Percentiles rank a stretch among this genome's conserved stretches.
Evolutionary conservation across 1,284 basidiomycete genomes (phyloP).

Genomic region (Wolfiporia cocos): DNA sequence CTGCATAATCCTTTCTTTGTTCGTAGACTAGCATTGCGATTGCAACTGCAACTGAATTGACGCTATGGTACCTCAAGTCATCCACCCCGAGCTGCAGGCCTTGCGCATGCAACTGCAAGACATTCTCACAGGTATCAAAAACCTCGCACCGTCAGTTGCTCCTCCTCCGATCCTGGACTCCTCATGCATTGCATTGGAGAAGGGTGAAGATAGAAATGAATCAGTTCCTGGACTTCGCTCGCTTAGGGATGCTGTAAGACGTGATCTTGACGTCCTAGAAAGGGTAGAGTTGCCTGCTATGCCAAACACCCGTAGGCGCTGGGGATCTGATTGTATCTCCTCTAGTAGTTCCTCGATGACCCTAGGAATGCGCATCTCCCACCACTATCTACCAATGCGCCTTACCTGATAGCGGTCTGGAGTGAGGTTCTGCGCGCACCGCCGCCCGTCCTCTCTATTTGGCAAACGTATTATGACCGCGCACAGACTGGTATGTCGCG

Average conservation of each 20-base stretch:
- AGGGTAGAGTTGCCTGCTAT: conserved; percentile 34
- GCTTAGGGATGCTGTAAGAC: conserved; percentile 36
- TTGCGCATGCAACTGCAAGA: conserved; percentile 28
- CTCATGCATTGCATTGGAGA: conserved; percentile 30
- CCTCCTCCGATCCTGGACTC: conserved; percentile 53
- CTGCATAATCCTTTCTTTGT: no score
- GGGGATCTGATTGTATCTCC: conserved; percentile 1
- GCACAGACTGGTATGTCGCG: conserved; percentile 13
- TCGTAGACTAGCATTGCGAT: no score
- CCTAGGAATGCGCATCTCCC: conserved; percentile 35
- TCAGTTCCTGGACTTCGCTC: conserved; percentile 49
- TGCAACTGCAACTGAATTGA: no score
- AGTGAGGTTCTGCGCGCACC: conserved; percentile 61
- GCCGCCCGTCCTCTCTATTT: conserved; percentile 52
- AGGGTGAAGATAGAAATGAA: conserved; percentile 22
- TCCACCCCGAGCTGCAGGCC: conserved; percentile 34
- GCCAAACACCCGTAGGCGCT: neutral
- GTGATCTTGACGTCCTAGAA: conserved; percentile 46
- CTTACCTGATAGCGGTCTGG: conserved; percentile 74
- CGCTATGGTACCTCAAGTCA: no score
- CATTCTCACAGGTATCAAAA: conserved; percentile 38
- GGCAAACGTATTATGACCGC: conserved; percentile 39
- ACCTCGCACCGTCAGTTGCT: conserved; percentile 37
- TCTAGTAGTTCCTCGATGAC: conserved; percentile 58
- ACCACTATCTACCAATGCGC: conserved; percentile 64